Conservation (phyloP, 2,329 filamentous ascomycete genomes). For the Phialemoniopsis sp. region DNA sequence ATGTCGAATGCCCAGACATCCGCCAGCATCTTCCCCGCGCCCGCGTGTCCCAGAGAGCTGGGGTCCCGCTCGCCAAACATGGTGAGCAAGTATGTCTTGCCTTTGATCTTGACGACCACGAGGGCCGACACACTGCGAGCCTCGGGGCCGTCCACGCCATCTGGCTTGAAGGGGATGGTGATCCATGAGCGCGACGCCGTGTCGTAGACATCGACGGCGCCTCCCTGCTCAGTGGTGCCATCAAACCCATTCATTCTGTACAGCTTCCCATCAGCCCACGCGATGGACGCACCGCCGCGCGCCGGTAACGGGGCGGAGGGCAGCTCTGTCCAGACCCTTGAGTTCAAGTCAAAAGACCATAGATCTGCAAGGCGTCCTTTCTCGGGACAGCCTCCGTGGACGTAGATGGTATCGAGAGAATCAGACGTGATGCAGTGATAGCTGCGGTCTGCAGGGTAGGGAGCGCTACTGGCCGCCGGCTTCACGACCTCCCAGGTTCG, state of each 20-base stretch:
- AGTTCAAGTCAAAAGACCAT: constrained; percentile 51
- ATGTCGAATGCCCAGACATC: constrained; percentile 36
- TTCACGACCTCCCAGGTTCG: constrained; percentile 39
- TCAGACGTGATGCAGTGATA: constrained; percentile 49
- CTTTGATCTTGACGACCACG: constrained; percentile 13
- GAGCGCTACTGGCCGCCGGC: constrained; percentile 26
- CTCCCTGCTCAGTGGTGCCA: constrained; percentile 54
- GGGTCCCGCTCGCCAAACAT: constrained; percentile 34
- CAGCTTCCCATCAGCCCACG: constrained; percentile 27
- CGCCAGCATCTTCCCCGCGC: constrained; percentile 32
- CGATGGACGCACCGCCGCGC: constrained; percentile 50
- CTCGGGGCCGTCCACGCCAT: constrained; percentile 20
- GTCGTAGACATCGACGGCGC: constrained; percentile 44
- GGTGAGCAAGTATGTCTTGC: constrained; percentile 23
- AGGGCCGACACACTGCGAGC: constrained; percentile 24
- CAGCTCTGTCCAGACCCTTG: constrained; percentile 45
- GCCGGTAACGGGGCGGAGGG: constrained; percentile 45
- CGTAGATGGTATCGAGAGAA: constrained; percentile 38
- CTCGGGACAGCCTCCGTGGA: constrained; percentile 59
- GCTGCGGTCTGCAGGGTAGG: constrained; percentile 44
- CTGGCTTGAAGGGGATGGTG: constrained; percentile 15
- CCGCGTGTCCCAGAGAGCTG: constrained; percentile 29
- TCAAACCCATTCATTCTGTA: constrained; percentile 65
- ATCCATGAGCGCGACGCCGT: constrained; percentile 15
- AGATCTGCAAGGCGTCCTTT: constrained; percentile 53